Conservation (phyloP, 371 early-diverging fungal species). For the Haplosporangium sp. region DNA sequence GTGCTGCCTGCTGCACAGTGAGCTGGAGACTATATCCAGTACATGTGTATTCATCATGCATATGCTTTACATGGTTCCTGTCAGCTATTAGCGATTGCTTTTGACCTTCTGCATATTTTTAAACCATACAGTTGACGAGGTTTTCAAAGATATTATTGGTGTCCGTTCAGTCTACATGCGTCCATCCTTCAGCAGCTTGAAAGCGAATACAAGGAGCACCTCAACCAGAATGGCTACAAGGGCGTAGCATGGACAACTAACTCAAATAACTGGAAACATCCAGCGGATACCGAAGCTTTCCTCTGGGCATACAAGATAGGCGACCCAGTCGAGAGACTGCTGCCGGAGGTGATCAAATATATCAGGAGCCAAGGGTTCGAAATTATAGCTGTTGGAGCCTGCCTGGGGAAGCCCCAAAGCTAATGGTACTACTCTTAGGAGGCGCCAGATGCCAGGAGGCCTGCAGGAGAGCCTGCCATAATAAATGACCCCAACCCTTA, state of each 20-base stretch:
- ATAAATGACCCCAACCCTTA: background rate
- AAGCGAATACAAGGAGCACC: background rate
- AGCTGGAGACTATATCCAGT: too few species aligned
- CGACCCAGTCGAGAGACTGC: conserved; percentile 11
- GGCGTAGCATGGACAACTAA: conserved; percentile 31
- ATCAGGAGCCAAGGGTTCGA: conserved; percentile 20
- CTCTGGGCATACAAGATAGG: conserved; percentile 1
- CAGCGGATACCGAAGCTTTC: conserved; percentile 3
- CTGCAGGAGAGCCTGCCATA: background rate
- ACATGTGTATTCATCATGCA: background rate
- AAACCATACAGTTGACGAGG: conserved; percentile 22
- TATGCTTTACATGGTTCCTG: too few species aligned
- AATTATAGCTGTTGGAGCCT: conserved; percentile 38
- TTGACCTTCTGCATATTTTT: too few species aligned
- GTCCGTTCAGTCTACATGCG: conserved; percentile 42
- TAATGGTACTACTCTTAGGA: conserved; percentile 25
- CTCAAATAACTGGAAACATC: conserved; percentile 39
- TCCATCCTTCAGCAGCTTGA: conserved; percentile 25
- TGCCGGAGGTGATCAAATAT: conserved; percentile 19
- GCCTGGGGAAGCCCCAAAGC: conserved; percentile 17
- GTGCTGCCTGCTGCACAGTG: too few species aligned
- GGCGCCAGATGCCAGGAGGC: background rate
- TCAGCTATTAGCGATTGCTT: too few species aligned
- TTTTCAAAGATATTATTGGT: conserved; percentile 31
- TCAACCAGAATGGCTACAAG: conserved; percentile 29